Percentiles rank a stretch among this genome's conserved stretches.
Conservation (phyloP, 768 basidiomycete genomes). For the Mycena maculata region DNA sequence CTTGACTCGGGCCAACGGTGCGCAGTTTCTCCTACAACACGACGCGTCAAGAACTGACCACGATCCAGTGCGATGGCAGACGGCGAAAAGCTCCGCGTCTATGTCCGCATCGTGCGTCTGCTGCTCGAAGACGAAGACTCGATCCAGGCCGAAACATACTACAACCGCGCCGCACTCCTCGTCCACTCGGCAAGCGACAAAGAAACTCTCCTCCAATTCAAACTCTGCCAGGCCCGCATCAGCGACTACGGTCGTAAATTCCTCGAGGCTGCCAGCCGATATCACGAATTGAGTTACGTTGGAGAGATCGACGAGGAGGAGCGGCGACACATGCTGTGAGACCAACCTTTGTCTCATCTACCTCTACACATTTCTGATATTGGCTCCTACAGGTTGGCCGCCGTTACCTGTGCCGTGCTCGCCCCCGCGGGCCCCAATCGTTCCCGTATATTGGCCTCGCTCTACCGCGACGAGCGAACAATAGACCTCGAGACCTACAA, state of each 20-base stretch:
- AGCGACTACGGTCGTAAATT: slow-evolving; percentile 94
- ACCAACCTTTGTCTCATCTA: slow-evolving; percentile 25
- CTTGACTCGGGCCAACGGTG: slow-evolving; percentile 91
- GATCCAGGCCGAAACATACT: slow-evolving; percentile 97
- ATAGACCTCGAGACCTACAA: slow-evolving; percentile 82
- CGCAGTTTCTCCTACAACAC: slow-evolving; percentile 32
- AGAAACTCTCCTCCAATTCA: slow-evolving; percentile 85
- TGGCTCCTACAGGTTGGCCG: slow-evolving; percentile 70
- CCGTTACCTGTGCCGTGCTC: slow-evolving; percentile 95
- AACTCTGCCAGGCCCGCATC: slow-evolving; percentile 94
- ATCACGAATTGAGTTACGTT: slow-evolving; percentile 94
- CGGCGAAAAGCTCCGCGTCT: slow-evolving; percentile 88
- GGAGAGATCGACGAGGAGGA: slow-evolving; percentile 95
- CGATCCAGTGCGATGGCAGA: slow-evolving; percentile 70
- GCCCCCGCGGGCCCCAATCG: slow-evolving; percentile 98
- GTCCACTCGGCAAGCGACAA: slow-evolving; percentile 84
- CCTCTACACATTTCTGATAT: slow-evolving; percentile 10
- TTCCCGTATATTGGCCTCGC: slow-evolving; percentile 89
- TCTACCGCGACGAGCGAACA: slow-evolving; percentile 95
- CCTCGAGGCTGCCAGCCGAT: slow-evolving; percentile 91
- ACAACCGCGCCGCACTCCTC: slow-evolving; percentile 93
- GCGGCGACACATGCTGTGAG: slow-evolving; percentile 89
- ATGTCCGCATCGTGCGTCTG: slow-evolving; percentile 94
- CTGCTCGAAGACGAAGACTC: slow-evolving; percentile 97
- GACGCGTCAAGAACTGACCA: slow-evolving; percentile 28